Percentiles rank a stretch among this genome's conserved stretches.
These are phyloP conservation scores for Hortiboletus rubellus DNA, from an alignment of 1,284 basidiomycete species.

Conservation along the genomic window DNA sequence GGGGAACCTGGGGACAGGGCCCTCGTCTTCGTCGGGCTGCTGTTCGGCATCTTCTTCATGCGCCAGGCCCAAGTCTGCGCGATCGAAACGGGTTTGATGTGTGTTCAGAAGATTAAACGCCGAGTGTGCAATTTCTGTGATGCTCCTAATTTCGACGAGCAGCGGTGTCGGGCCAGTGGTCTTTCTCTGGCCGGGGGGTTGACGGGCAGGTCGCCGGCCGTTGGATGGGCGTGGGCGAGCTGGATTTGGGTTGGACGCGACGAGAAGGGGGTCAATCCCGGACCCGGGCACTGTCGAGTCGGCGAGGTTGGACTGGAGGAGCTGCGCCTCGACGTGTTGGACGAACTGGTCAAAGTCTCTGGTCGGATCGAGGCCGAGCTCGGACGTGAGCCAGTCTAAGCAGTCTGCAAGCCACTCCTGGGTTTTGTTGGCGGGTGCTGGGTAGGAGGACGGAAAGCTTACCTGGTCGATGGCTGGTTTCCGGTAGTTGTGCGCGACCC, in stretches of 20 bases:
- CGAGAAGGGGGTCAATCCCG: constrained; percentile 55
- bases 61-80: constrained; percentile 48
- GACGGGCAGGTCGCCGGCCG: not conserved
- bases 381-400: constrained; percentile 57
- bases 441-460: constrained; percentile 12
- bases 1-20: constrained; percentile 71
- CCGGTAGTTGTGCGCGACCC: constrained; percentile 51
- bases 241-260: constrained; percentile 24
- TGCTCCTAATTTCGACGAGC: constrained; percentile 66
- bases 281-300: constrained; percentile 70
- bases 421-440: not conserved
- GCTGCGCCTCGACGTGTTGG: constrained; percentile 56
- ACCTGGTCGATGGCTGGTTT: constrained; percentile 58
- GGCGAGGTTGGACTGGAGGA: constrained; percentile 66
- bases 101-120: constrained; percentile 67
- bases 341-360: constrained; percentile 49
- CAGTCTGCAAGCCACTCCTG: constrained; percentile 76
- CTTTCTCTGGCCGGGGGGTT: constrained; percentile 28
- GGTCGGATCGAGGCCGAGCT: constrained; percentile 48
- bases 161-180: constrained; percentile 44
- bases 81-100: constrained; percentile 62
- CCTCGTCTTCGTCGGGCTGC: constrained; percentile 64
- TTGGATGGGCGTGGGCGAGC: not conserved
- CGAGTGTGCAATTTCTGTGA: constrained; percentile 75
- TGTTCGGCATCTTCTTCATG: constrained; percentile 45